A percentile compares a stretch with the other conserved stretches of the same genome.
phyloP scores from a whole-genome alignment of 139 green algal genomes.

The Dunaliella primolecta region DNA sequence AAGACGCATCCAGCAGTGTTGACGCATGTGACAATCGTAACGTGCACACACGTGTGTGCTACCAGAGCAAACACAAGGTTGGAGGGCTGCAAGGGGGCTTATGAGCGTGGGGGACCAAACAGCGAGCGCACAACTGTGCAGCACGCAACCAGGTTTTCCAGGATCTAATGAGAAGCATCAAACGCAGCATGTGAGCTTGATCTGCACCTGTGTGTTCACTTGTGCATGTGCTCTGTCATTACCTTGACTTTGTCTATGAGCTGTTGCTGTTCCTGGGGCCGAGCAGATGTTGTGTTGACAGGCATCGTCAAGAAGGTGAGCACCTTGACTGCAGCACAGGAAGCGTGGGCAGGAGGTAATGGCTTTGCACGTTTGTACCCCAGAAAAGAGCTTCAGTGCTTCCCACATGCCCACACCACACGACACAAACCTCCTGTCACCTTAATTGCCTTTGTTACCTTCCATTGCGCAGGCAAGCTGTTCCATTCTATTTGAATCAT shows the following conservation, averaged over 20 bases:
- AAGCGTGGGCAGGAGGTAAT: too few species aligned
- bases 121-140: not conserved
- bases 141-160: not conserved
- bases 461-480: too few species aligned
- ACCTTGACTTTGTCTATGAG: constrained; percentile 54
- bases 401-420: too few species aligned
- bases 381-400: too few species aligned
- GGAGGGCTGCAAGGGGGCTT: not conserved
- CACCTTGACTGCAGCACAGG: constrained; percentile 82
- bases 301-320: constrained; percentile 90
- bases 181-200: not conserved
- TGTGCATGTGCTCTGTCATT: not conserved
- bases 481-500: too few species aligned
- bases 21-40: not conserved
- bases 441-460: too few species aligned
- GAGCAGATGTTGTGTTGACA: constrained; percentile 39
- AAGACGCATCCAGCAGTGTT: not conserved
- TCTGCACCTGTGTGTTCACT: not conserved
- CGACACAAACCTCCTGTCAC: too few species aligned
- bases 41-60: not conserved
- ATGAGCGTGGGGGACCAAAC: not conserved
- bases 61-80: not conserved
- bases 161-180: not conserved
- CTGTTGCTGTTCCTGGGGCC: constrained; percentile 33
- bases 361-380: too few species aligned